Percentiles rank a stretch among this genome's conserved stretches.
phyloP scores from a whole-genome alignment of 345 rosid species.

The Camelina hispida region DNA sequence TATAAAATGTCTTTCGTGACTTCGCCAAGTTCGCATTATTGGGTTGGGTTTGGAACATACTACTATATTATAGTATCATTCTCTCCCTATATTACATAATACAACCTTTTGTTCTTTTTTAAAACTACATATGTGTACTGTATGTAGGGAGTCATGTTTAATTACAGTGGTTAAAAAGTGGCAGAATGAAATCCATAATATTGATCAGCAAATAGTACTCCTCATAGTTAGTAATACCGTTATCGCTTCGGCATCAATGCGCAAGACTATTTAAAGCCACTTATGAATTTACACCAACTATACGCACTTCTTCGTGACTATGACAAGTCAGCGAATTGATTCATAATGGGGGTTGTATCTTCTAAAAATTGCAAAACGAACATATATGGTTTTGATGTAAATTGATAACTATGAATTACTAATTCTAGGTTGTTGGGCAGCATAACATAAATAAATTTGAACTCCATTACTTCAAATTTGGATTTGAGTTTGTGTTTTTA shows the following conservation, averaged over 20 bases:
- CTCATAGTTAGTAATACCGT: too few species aligned
- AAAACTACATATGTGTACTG: not conserved
- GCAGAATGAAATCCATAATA: not conserved
- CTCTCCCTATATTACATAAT: not conserved
- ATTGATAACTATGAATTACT: not conserved
- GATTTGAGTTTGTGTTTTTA: too few species aligned
- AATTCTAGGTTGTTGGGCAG: not conserved
- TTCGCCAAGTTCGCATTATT: slow-evolving; percentile 15
- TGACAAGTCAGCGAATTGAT: not conserved
- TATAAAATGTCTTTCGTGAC: slow-evolving; percentile 18
- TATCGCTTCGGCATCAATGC: too few species aligned
- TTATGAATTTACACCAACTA: not conserved
- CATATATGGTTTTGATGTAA: not conserved
- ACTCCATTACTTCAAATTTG: not conserved
- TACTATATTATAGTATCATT: too few species aligned
- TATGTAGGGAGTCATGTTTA: not conserved
- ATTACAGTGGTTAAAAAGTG: not conserved
- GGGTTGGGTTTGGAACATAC: not conserved
- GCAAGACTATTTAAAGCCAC: slow-evolving; percentile 5
- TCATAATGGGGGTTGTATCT: not conserved
- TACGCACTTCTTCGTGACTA: slow-evolving; percentile 4
- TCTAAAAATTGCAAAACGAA: not conserved
- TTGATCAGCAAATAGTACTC: not conserved
- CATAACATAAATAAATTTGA: not conserved
- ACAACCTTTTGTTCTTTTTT: not conserved